Evolutionary conservation across 2,329 filamentous ascomycete species (phyloP).

Genomic region (Diaporthe velutina): DNA sequence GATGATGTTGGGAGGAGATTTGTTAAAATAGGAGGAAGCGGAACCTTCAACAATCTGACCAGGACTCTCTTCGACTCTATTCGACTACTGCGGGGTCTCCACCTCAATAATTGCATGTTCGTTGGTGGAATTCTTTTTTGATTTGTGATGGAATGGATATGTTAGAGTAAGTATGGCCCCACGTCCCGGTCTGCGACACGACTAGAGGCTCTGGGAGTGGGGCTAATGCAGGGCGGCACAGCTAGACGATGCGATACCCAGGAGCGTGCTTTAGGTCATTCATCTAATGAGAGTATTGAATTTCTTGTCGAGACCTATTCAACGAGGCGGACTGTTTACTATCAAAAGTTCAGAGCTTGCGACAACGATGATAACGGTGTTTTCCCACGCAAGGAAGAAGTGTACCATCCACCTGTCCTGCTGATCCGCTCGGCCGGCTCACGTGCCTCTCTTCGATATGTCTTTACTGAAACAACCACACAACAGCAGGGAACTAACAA

Average conservation of each 20-base stretch:
- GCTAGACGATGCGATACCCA: constrained; percentile 27
- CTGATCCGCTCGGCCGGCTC: background rate
- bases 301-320: background rate
- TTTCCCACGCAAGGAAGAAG: background rate
- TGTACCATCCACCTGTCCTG: background rate
- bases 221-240: constrained; percentile 35
- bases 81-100: background rate
- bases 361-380: background rate
- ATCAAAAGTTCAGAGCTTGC: constrained; percentile 9
- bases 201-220: background rate
- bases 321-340: background rate
- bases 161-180: constrained; percentile 32
- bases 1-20: background rate
- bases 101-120: constrained; percentile 4
- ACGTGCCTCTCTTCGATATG: background rate
- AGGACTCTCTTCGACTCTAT: background rate
- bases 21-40: background rate
- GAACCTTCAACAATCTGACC: background rate
- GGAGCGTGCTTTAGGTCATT: constrained; percentile 10
- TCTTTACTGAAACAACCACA: background rate
- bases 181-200: background rate
- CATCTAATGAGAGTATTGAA: constrained; percentile 38
- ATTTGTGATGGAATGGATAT: constrained; percentile 2
- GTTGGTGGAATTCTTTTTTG: background rate
- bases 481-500: constrained; percentile 4